phyloP scores from a whole-genome alignment of 2,329 filamentous ascomycete species.

The Colletotrichum sp. region DNA sequence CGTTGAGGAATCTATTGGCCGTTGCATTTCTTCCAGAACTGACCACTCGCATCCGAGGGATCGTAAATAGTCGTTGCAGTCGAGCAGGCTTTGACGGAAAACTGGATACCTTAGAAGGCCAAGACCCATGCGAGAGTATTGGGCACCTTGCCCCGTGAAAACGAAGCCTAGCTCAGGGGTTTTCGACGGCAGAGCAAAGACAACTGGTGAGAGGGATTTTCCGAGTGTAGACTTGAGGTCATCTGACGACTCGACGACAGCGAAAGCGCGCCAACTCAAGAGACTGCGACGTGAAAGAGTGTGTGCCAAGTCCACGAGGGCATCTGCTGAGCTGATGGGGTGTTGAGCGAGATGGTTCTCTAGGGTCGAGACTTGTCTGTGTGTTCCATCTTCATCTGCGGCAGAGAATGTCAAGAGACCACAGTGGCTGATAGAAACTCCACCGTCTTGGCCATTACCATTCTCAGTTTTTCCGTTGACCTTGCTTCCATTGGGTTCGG shows the following conservation, averaged over 20 bases:
- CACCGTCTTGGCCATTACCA: too few species aligned
- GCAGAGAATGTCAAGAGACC: background rate
- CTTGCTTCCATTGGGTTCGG: background rate
- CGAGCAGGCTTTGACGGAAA: slow-evolving; percentile 45
- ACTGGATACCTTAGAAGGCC: slow-evolving; percentile 42
- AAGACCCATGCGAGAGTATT: slow-evolving; percentile 46
- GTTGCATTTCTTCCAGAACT: slow-evolving; percentile 38
- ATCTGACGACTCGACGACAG: background rate
- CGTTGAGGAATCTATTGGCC: slow-evolving; percentile 18
- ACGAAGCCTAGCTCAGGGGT: slow-evolving; percentile 40
- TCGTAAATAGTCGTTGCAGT: background rate
- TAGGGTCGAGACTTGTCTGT: background rate
- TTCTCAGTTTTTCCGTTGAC: background rate
- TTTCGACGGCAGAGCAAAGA: slow-evolving; percentile 2
- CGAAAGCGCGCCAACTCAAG: background rate
- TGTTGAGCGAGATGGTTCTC: background rate
- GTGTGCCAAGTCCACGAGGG: background rate
- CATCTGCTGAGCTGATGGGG: background rate
- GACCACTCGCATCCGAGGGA: slow-evolving; percentile 37
- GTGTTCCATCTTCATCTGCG: background rate
- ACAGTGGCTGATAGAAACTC: background rate
- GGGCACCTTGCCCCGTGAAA: slow-evolving; percentile 48
- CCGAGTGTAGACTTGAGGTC: background rate
- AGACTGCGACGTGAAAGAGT: background rate
- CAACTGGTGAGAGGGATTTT: background rate